A percentile compares a stretch with the other conserved stretches of the same genome.
phyloP scores from a whole-genome alignment of 257 asterid species.

The Thymus quinquecostatus region DNA sequence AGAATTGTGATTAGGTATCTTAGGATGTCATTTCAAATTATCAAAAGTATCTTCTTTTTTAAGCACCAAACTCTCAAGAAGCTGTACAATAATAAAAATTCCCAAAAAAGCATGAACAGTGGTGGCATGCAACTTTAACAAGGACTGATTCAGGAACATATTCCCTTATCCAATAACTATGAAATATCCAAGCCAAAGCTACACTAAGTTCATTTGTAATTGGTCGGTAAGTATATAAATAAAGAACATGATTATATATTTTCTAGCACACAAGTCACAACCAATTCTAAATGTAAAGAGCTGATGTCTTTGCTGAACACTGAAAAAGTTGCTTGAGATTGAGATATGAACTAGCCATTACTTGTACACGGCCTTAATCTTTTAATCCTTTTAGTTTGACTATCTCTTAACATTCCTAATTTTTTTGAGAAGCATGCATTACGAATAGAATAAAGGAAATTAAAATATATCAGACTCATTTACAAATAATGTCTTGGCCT shows the following conservation, averaged over 20 bases:
- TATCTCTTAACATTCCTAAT: neutral
- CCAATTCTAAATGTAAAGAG: neutral
- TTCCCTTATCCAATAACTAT: too few species aligned
- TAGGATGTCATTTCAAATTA: slow-evolving; percentile 3
- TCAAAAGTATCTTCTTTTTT: too few species aligned
- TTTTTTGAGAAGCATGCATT: neutral
- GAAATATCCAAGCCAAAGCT: too few species aligned
- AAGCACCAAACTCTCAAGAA: too few species aligned
- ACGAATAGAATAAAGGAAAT: neutral
- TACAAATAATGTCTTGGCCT: slow-evolving; percentile 6
- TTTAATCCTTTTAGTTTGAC: neutral
- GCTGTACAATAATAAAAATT: too few species aligned
- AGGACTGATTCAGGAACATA: neutral
- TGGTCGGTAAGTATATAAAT: neutral
- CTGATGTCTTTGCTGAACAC: slow-evolving; percentile 11
- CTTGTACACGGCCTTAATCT: slow-evolving; percentile 12
- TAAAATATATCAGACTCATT: neutral
- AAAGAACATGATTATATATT: slow-evolving; percentile 7
- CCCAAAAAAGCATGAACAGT: too few species aligned
- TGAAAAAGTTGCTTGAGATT: slow-evolving; percentile 18
- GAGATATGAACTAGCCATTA: neutral
- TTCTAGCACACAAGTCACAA: neutral
- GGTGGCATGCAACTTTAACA: neutral
- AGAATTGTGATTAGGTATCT: neutral
- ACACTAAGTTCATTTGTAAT: too few species aligned